phyloP scores from a whole-genome alignment of 257 asterid species.

The Salvia miltiorrhiza region DNA sequence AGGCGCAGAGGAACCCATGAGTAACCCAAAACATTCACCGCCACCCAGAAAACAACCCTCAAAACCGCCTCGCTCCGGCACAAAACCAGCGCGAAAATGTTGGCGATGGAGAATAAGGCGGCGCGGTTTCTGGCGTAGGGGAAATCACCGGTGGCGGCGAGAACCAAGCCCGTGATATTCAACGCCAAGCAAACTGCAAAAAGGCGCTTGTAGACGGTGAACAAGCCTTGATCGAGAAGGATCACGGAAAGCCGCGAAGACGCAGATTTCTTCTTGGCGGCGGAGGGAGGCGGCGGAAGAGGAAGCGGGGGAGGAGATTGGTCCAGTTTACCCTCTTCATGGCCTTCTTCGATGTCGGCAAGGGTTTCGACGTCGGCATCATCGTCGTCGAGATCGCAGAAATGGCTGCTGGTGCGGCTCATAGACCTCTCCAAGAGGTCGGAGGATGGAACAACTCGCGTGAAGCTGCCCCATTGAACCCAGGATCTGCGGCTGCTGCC shows the following conservation, averaged over 20 bases:
- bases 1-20: constrained; percentile 49
- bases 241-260: constrained; percentile 52
- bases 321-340: constrained; percentile 18
- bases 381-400: constrained; percentile 50
- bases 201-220: constrained; percentile 69
- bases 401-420: constrained; percentile 69
- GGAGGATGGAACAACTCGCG: constrained; percentile 36
- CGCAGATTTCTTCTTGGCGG: constrained; percentile 11
- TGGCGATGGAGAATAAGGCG: constrained; percentile 51
- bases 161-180: constrained; percentile 41
- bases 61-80: constrained; percentile 68
- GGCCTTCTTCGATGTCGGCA: constrained; percentile 49
- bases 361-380: constrained; percentile 17
- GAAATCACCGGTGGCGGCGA: constrained; percentile 54
- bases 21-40: constrained; percentile 51
- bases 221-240: constrained; percentile 72
- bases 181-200: constrained; percentile 43
- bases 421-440: constrained; percentile 39
- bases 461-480: constrained; percentile 43
- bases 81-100: constrained; percentile 48
- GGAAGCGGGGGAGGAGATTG: constrained; percentile 15
- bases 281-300: constrained; percentile 10
- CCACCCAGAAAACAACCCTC: constrained; percentile 57
- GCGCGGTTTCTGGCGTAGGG: constrained; percentile 44
- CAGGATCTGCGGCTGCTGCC: constrained; percentile 34